Base-by-base conservation (phyloP, 2,329 filamentous ascomycete genomes). In the Aspergillus alliaceus region DNA sequence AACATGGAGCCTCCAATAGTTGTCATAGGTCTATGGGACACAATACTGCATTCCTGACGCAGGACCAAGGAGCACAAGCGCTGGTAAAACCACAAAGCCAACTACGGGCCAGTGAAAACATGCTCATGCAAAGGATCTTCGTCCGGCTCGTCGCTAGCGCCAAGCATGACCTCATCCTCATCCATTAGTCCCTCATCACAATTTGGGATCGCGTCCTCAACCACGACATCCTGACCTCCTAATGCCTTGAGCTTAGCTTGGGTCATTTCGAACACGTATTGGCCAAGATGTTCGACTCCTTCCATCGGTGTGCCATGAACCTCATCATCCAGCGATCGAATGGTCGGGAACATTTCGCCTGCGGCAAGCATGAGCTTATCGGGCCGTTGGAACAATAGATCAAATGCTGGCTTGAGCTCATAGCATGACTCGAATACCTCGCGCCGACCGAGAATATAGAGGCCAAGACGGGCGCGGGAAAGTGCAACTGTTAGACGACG, bases 241-340 rank as follows among this genome's bases (percentile, higher is more conserved):
- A 87, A 67, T 44, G 80, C 80, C 67, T 85, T 82, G 1, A 88
- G 74, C 73, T 87, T 89, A 7, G 86, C 86, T 68, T 89, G 85
- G 3, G 92, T 96, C 91, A 99, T 99, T 74, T 99, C 91, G 72
- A 86, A 96, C 22, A 99, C 93, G 73, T 97, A 99, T 76, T 96
- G 90, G 0, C 95, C 95, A 34, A 99, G 75, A 77, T 99, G 95
- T 78, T 99, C 93, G 1, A 98, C 88, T 32, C 90, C 86, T 66
- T 93, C 90, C 90, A 99, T 98, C 20, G 86, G 81, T 1, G 86
- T 88, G n/a, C 75, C 76, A 40, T 75, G 78, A 6, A 78, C 70
- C 6, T 80, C 78, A 18, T 80, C 80, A 8, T 80, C 78, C 18
- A 77, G 72, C 4, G 70, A 68, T 44, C 90, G 81, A 54, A 82